These are phyloP conservation scores for Mycena amicta DNA, from an alignment of 768 basidiomycete species.

Conservation along the genomic window DNA sequence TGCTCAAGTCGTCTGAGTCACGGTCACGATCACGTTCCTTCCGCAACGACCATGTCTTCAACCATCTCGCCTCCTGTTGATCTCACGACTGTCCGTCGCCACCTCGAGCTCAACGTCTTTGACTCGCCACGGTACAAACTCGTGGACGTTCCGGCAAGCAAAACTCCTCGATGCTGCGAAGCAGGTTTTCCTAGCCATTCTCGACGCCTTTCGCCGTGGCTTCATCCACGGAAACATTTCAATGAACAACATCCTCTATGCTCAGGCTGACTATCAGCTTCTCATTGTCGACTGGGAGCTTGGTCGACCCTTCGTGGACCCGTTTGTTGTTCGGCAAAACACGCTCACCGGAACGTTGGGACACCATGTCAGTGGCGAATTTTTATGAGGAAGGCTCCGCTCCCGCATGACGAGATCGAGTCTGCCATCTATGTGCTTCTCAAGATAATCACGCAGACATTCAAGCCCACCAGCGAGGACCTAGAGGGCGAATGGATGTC, in stretches of 20 bases:
- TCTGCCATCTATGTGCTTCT: slow-evolving; percentile 14
- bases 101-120: slow-evolving; percentile 12
- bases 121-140: slow-evolving; percentile 8
- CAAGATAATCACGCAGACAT: slow-evolving; percentile 10
- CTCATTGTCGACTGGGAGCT: slow-evolving; percentile 17
- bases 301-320: slow-evolving; percentile 3
- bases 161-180: slow-evolving; percentile 3
- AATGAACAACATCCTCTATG: slow-evolving; percentile 6
- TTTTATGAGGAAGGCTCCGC: neutral
- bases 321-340: too few species aligned
- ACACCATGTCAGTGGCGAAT: slow-evolving; percentile 13
- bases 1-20: too few species aligned
- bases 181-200: slow-evolving; percentile 5
- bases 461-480: slow-evolving; percentile 6
- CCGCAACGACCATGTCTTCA: too few species aligned
- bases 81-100: slow-evolving; percentile 6
- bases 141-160: neutral
- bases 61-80: too few species aligned
- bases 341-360: slow-evolving; percentile 10
- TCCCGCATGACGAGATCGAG: slow-evolving; percentile 19
- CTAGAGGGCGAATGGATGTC: neutral
- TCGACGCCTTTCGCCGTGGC: slow-evolving; percentile 11
- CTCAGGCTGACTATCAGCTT: slow-evolving; percentile 1
- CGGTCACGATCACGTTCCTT: too few species aligned
- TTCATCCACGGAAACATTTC: slow-evolving; percentile 13